These are phyloP conservation scores for Lepiota venenata DNA, from an alignment of 768 basidiomycete species.

Conservation along the genomic window DNA sequence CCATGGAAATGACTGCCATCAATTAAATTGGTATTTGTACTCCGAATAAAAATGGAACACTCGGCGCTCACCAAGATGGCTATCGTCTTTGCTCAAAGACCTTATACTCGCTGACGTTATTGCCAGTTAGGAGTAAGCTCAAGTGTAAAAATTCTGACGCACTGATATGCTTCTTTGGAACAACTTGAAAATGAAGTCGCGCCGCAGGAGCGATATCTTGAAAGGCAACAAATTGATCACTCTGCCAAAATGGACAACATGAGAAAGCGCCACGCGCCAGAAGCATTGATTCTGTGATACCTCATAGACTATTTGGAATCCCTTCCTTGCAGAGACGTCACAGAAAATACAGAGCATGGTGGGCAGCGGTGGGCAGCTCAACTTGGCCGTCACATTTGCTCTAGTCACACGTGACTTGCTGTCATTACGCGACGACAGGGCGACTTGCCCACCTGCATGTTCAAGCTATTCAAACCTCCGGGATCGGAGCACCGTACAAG, in stretches of 20 bases:
- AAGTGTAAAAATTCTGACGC: slow-evolving; percentile 12
- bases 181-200: slow-evolving; percentile 45
- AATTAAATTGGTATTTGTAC: background rate
- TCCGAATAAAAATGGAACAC: background rate
- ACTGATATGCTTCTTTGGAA: slow-evolving; percentile 54
- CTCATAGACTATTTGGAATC: slow-evolving; percentile 8
- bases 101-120: slow-evolving; percentile 49
- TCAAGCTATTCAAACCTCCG: no score
- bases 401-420: no score
- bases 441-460: background rate
- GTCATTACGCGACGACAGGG: no score
- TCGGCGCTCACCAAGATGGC: slow-evolving; percentile 39
- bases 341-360: slow-evolving; percentile 5
- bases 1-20: slow-evolving; percentile 27
- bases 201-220: slow-evolving; percentile 47
- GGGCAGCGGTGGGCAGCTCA: no score
- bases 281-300: background rate
- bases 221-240: slow-evolving; percentile 48
- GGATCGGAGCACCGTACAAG: background rate
- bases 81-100: slow-evolving; percentile 40
- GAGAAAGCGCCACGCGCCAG: background rate
- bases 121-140: slow-evolving; percentile 3
- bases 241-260: slow-evolving; percentile 25
- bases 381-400: no score
- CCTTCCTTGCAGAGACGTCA: slow-evolving; percentile 1